Conservation (phyloP, 371 early-diverging fungal species). For the Dinochytrium kinnereticum region DNA sequence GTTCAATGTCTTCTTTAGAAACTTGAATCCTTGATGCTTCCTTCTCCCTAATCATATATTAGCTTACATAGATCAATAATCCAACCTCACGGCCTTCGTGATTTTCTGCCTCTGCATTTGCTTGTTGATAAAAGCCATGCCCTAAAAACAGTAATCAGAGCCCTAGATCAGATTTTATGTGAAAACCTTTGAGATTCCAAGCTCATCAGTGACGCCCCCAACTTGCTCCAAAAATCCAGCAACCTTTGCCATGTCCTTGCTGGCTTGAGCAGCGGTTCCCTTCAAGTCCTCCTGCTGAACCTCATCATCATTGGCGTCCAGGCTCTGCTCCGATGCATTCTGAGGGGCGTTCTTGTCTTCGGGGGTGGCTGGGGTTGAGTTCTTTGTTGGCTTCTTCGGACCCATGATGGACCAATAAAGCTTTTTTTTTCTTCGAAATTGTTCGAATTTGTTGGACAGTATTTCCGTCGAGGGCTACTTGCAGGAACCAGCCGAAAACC, state of each 20-base stretch:
- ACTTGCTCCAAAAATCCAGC: slow-evolving; percentile 17
- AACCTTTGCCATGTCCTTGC: slow-evolving; percentile 29
- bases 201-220: background rate
- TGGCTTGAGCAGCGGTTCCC: slow-evolving; percentile 28
- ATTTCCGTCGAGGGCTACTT: too few relatives aligned
- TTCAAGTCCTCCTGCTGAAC: slow-evolving; percentile 19
- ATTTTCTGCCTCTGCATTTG: slow-evolving; percentile 16
- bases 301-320: slow-evolving; percentile 12
- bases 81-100: slow-evolving; percentile 15
- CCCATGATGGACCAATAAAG: too few relatives aligned
- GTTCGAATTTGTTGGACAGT: too few relatives aligned
- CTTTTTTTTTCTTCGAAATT: too few relatives aligned
- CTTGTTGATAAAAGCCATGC: slow-evolving; percentile 13
- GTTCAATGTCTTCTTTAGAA: slow-evolving; percentile 14
- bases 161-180: background rate
- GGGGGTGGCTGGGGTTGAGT: too few relatives aligned
- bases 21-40: slow-evolving; percentile 18
- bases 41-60: slow-evolving; percentile 7
- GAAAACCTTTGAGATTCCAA: slow-evolving; percentile 15
- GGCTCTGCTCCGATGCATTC: slow-evolving; percentile 2
- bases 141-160: background rate
- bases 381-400: too few relatives aligned
- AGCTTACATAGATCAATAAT: background rate
- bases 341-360: background rate
- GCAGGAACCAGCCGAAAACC: too few relatives aligned